Base-by-base conservation (phyloP, 2,329 filamentous ascomycete genomes). In the Tolypocladium tundrense region DNA sequence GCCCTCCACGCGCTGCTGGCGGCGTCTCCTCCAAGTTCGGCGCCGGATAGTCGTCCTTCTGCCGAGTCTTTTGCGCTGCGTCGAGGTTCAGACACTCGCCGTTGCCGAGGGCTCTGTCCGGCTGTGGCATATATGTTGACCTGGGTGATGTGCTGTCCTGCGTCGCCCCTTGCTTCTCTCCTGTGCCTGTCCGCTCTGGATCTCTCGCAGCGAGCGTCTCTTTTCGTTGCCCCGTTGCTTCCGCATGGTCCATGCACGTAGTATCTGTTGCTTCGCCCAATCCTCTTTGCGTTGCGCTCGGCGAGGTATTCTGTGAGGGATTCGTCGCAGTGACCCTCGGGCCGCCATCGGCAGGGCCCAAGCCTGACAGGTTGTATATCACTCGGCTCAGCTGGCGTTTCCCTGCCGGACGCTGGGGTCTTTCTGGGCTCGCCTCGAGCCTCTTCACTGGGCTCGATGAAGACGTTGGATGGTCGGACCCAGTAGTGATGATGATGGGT, bases 401-500 rank as follows among this genome's bases (percentile, higher is more conserved):
- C 10, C n/a, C 21, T 33, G 24, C 45, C 51, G 51, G 40, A 53
- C 24, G 55, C 48, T 55, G 55, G 42, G 31, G 35, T 10, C 31
- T 27, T 16, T 39, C 33, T 51, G 39, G 27, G 21, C 31, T 57
- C n/a, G 43, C 35, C 9, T 13, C 13, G 24, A 42, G 40, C 13
- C 31, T 41, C 39, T 54, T 41, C 52, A 50, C 51, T 31, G 31
- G 61, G 58, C 16, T 65, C 57, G 53, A 62, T 57, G 9, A 64
- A 57, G 59, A 67, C 60, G 21, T 52, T 57, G 24, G 59, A 67
- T 42, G 75, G 71, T 58, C 73, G 72, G 61, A 78, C 60, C 82
- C 82, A 84, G 73, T 84, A 85, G 71, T 85, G 82, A 68, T 85
- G 82, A 64, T 85, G 81, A 64, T 85, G 82, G 62, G 78, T 82